A percentile compares a stretch with the other conserved stretches of the same genome.
Conservation (phyloP, 352 stramenopile genomes). For the Phytophthora constricta region DNA sequence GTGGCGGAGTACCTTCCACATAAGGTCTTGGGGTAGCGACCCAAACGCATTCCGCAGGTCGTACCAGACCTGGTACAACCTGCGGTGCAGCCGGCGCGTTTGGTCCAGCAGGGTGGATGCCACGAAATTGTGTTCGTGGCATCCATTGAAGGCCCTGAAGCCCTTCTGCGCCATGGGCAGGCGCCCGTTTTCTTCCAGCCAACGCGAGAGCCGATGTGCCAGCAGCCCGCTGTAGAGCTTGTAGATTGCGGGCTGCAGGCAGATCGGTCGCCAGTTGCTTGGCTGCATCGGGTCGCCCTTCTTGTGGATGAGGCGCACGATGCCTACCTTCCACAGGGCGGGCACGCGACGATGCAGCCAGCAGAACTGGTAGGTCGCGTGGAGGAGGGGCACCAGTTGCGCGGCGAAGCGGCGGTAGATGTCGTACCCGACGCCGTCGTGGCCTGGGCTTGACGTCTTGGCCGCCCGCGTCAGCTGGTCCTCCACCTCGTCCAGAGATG, state of each 20-base stretch:
- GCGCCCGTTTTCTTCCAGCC: constrained; percentile 24
- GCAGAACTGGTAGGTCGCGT: constrained; percentile 20
- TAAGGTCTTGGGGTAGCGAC: constrained; percentile 12
- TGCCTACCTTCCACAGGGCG: constrained; percentile 32
- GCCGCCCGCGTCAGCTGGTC: constrained; percentile 14
- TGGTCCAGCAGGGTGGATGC: constrained; percentile 21
- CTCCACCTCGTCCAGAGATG: constrained; percentile 30
- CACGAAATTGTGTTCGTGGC: constrained; percentile 36
- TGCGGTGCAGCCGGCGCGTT: constrained; percentile 10
- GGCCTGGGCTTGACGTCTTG: constrained; percentile 11
- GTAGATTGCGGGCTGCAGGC: constrained; percentile 39
- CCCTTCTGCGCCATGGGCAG: constrained; percentile 22
- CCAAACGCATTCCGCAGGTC: constrained; percentile 33
- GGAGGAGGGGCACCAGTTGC: constrained; percentile 26
- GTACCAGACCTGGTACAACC: constrained; percentile 34
- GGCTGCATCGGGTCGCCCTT: constrained; percentile 30
- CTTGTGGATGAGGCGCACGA: constrained; percentile 40
- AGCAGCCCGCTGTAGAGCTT: constrained; percentile 38
- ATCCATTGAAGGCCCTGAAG: constrained; percentile 28
- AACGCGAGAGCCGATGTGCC: constrained; percentile 16
- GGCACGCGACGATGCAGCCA: constrained; percentile 26
- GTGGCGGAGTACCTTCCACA: constrained; percentile 22
- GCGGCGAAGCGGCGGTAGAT: constrained; percentile 10
- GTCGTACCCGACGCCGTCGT: constrained; percentile 33
- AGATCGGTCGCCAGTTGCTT: constrained; percentile 40